Conservation (phyloP, 116 monocot genomes). For the Posidonia oceanica region DNA sequence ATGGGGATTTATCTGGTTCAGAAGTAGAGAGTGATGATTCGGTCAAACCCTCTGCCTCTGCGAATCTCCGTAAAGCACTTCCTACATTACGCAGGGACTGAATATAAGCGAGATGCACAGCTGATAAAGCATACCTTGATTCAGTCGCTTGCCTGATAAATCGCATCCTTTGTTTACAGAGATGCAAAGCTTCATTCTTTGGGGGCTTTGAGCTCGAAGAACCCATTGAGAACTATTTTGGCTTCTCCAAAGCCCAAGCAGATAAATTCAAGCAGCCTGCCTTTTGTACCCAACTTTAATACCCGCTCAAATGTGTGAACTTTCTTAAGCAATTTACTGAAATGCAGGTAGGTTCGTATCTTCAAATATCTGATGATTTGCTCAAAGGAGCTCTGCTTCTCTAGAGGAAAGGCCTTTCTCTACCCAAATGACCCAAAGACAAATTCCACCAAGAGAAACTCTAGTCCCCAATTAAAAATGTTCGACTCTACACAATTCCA, state of each 20-base stretch:
- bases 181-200: constrained; percentile 31
- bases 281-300: constrained; percentile 28
- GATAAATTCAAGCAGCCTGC: background rate
- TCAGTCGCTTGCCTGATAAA: constrained; percentile 64
- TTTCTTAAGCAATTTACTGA: no score
- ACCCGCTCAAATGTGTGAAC: no score
- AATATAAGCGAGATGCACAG: constrained; percentile 68
- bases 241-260: no score
- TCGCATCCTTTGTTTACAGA: constrained; percentile 54
- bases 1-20: constrained; percentile 52
- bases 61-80: constrained; percentile 41
- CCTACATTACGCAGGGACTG: constrained; percentile 70
- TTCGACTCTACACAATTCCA: no score
- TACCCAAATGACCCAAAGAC: constrained; percentile 23
- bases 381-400: no score
- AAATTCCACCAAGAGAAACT: no score
- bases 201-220: constrained; percentile 43
- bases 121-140: constrained; percentile 69
- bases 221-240: constrained; percentile 32
- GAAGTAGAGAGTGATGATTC: constrained; percentile 34
- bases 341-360: no score
- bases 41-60: constrained; percentile 38
- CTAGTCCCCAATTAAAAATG: no score
- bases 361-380: no score
- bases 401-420: constrained; percentile 11